Percentiles rank a stretch among this genome's conserved stretches.
Evolutionary conservation across 2,329 filamentous ascomycete genomes (phyloP).

Genomic region (Xylariales sp.): DNA sequence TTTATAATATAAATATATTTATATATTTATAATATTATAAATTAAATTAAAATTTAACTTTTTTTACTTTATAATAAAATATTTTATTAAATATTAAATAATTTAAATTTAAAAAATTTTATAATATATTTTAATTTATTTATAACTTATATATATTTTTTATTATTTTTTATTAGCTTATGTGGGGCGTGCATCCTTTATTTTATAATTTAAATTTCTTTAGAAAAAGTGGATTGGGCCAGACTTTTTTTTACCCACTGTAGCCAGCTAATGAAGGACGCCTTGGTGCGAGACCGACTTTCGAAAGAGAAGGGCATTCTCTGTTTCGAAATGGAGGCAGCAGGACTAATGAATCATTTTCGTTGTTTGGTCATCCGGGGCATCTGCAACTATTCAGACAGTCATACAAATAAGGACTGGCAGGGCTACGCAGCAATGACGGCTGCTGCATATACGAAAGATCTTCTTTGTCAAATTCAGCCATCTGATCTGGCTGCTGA

Average conservation of each 20-base stretch:
- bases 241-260: no score
- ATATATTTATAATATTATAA: no score
- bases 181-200: no score
- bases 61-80: background rate
- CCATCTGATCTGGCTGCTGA: background rate
- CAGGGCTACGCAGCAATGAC: constrained; percentile 21
- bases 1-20: no score
- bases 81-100: background rate
- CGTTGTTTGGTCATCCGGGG: constrained; percentile 46
- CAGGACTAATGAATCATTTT: constrained; percentile 37
- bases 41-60: no score
- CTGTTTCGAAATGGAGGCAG: constrained; percentile 40
- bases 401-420: constrained; percentile 46
- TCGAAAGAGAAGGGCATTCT: constrained; percentile 32
- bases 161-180: background rate
- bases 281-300: constrained; percentile 38
- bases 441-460: constrained; percentile 25
- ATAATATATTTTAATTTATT: background rate
- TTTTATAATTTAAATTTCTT: no score
- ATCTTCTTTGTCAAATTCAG: constrained; percentile 4
- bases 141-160: constrained; percentile 4
- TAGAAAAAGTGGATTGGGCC: no score
- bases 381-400: constrained; percentile 46
- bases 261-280: constrained; percentile 43
- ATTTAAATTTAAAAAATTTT: background rate